These are phyloP conservation scores for Medicago truncatula DNA, from an alignment of 306 rosid species.

Conservation along the genomic window MtrunA17r5.0-ANR NC_053045.1:6787501-6788000, in stretches of 20 bases:
- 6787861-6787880: background rate
- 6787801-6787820: background rate
- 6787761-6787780: slow-evolving; percentile 58
- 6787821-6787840: background rate
- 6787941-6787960: background rate
- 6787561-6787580: slow-evolving; percentile 48
- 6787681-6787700: slow-evolving; percentile 58
- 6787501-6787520: slow-evolving; percentile 72
- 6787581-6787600: slow-evolving; percentile 45
- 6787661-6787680: slow-evolving; percentile 57
- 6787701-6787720: slow-evolving; percentile 51
- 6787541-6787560: slow-evolving; percentile 66
- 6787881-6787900: too few species aligned
- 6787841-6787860: background rate
- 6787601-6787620: slow-evolving; percentile 36
- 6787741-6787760: slow-evolving; percentile 73
- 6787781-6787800: slow-evolving; percentile 44
- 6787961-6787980: background rate
- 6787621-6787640: slow-evolving; percentile 30
- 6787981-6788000: background rate
- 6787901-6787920: background rate
- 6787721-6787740: slow-evolving; percentile 66
- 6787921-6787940: background rate
- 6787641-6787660: slow-evolving; percentile 47
- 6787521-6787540: slow-evolving; percentile 74